Evolutionary conservation across 768 basidiomycete genomes (phyloP), one percentile per base, ranked within the genome.

Genomic region (Tulasnella sp.): DNA sequence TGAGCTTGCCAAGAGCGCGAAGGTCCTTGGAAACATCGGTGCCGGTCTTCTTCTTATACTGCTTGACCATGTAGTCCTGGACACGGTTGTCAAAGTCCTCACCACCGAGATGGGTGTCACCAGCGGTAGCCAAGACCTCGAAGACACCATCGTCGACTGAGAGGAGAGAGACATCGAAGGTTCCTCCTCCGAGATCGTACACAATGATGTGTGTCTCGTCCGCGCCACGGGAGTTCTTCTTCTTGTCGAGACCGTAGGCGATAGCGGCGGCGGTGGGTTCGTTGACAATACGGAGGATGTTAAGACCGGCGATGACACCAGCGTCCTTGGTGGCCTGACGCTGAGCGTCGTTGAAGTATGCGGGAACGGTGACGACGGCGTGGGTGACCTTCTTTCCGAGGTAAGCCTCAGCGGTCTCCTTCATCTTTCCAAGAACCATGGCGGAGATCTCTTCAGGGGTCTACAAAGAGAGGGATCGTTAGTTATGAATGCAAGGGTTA

Each of bases 331-430:
- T 97, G 15, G 95, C 95, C 73, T 97, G 95, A 71, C 94, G 90
- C 75, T 98, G 95, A 68, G 95, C 93, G 76, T 97, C 94, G 72
- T 98, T 97, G 84, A 95, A 96, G 80, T 94, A 96, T 58, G 94
- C 94, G 49, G 95, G 95, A 71, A 98, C 95, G 51, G 95, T 97
- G 70, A 98, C 90, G 51, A 98, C 94, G 61, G 95, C 94, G 72
- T 98, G 90, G 62, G 92, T 92, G 70, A 98, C 93, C 73, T 89
- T 87, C 69, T 91, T 81, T 67, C 93, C 93, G 61, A 98, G 87
- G 75, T 95, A 97, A 17, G 93, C 88, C 79, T 97, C 95, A 60
- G 95, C 95, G 26, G 92, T 98, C 78, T 98, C 95, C 80, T 96
- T 97, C 95, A 98, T 97, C 80, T 97, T 98, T 62, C 73, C 76